These are phyloP conservation scores for Ustilago bromivora DNA, from an alignment of 1,284 basidiomycete genomes.

Conservation along the genomic window DNA sequence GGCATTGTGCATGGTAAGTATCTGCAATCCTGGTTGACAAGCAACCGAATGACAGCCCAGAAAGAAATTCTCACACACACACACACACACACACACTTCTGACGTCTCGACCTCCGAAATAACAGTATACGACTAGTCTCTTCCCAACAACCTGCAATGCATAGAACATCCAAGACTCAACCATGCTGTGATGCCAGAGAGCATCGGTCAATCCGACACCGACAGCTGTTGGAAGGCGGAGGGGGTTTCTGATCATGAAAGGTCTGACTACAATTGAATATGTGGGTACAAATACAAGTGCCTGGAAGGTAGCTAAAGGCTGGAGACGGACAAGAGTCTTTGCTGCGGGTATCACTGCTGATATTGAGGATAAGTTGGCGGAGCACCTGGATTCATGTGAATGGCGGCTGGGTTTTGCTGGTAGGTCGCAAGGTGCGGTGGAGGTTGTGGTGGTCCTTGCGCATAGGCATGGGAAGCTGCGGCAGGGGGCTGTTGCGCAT, in stretches of 20 bases:
- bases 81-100: background rate
- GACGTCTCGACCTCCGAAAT: background rate
- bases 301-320: background rate
- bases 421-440: constrained; percentile 12
- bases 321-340: background rate
- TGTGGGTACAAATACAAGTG: constrained; percentile 30
- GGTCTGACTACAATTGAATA: constrained; percentile 5
- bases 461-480: constrained; percentile 5
- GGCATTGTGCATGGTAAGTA: constrained; percentile 66
- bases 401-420: constrained; percentile 25
- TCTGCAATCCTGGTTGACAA: background rate
- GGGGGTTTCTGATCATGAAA: background rate
- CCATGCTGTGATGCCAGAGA: background rate
- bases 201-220: background rate
- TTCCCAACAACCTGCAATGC: background rate
- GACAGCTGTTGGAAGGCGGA: background rate
- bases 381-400: constrained; percentile 29
- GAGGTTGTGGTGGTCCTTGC: constrained; percentile 15
- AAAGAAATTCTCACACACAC: background rate
- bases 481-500: constrained; percentile 12
- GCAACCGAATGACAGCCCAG: background rate
- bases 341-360: constrained; percentile 9
- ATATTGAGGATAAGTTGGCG: constrained; percentile 31
- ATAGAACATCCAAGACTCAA: background rate
- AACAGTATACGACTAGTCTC: background rate